Evolutionary conservation across 1,284 basidiomycete species (phyloP), one percentile per base, ranked within the genome.

Genomic region (Gomphus bonarii): DNA sequence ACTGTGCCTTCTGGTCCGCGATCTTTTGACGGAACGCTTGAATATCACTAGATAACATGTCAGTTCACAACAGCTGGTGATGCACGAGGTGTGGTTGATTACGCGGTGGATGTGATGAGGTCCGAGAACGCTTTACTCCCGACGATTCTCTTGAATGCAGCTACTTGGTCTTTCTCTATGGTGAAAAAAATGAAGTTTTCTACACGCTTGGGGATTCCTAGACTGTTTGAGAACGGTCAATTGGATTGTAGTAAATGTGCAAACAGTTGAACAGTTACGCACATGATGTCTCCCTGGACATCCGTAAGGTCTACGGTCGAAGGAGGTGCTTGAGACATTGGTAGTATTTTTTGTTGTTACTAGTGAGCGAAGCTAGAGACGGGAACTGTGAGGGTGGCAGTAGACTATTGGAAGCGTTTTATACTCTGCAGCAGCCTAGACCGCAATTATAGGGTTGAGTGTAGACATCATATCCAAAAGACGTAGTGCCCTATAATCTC

Each of bases 141-240:
- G 5, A 50, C 33, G 9, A 36, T 33, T 9, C 16, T 3, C 11
- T 22, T 22, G 51, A 53, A 53, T 14, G 20, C 31, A 18, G 25
- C 31, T 8, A 12, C 38, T 30, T 36, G 35, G 33, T 50, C 30
- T 38, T 25, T 25, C 8, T 22, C 57, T 48, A 71, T 68, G 11
- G 47, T 36, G 59, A 69, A 71, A 64, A 71, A 71, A 55, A 65
- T 65, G 62, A 70, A 70, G 2, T 67, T 60, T 60, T 71, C 68
- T 11, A 59, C 57, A 25, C 62, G 63, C 65, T 71, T 71, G 38
- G 60, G 59, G 66, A 68, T 65, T 14, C 67, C 67, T 12, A 62
- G 58, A 35, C 68, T 68, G 25, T 33, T 31, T 30, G 60, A 16
- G 31, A 14, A 16, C 14, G 20, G 9, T 48, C 31, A 50, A 22